Evolutionary conservation across 257 asterid species (phyloP), one percentile per base, ranked within the genome.

Genomic region (Solanum virginianum): DNA sequence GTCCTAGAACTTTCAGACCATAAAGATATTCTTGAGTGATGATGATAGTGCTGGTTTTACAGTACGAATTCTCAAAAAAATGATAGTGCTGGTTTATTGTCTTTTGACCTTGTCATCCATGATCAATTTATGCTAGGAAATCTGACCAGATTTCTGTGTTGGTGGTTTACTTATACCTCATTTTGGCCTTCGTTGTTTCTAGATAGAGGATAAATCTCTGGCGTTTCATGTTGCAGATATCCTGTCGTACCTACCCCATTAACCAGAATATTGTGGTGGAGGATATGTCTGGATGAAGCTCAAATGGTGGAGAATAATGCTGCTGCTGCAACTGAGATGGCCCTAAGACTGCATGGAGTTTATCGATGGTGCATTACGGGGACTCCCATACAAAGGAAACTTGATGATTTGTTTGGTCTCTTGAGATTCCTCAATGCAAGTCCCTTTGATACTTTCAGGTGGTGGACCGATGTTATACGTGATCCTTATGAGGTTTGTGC

Each of bases 341-440:
- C 99, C 17, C 62, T 96, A 86, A 94, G 99, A 81, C 90, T 96
- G 66, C 97, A 93, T 87, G 95, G 96, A 84, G 92, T 88, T 89
- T 92, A 96, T 85, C 97, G 92, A n/a, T 96, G 99, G 99, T 96
- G 99, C 88, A 92, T 96, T 77, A 95, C 99, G 12, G 99, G 99
- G 89, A 95, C 98, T 85, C 99, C 99, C 83, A 96, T 96, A 89
- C 99, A 96, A 85, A 92, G 92, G 83, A 95, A 92, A 87, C 97
- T 96, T 86, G 98, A 95, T 68, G 99, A 96, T 90, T 91, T 96
- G 70, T 94, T 91, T 85, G 99, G 98, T 85, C 98, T 96, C 75
- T 83, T 96, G 91, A 92, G 91, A 89, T 96, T 96, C 88, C 98
- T 96, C 66, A 92, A 87, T 85, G 93, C 97, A 83, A 90, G 95